phyloP scores from a whole-genome alignment of 1,284 basidiomycete genomes.

The Microbotryum scabiosae region DNA sequence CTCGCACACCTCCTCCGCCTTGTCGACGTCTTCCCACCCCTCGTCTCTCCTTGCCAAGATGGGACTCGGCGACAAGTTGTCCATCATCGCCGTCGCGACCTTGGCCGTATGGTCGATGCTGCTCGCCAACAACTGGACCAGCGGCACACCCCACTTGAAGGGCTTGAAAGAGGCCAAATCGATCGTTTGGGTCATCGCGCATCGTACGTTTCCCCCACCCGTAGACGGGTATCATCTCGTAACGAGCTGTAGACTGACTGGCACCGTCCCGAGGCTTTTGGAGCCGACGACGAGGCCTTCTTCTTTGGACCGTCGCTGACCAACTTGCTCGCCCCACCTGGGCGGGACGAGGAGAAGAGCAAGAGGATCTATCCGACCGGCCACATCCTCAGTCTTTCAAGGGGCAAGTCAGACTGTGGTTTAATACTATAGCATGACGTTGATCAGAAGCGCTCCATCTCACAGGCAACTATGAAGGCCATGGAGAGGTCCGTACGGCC shows the following conservation, averaged over 20 bases:
- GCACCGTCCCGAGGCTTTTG: neutral
- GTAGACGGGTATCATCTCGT: no score
- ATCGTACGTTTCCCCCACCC: constrained; percentile 21
- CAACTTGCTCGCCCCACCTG: constrained; percentile 46
- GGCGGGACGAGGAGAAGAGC: constrained; percentile 35
- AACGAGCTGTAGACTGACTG: no score
- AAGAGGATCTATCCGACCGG: constrained; percentile 7
- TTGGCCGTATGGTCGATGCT: no score
- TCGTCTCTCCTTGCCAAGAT: neutral
- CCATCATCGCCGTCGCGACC: neutral
- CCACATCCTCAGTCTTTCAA: constrained; percentile 45
- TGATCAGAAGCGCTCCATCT: no score
- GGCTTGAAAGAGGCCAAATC: neutral
- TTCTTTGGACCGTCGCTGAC: constrained; percentile 76
- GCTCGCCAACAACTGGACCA: no score
- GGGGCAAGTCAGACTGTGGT: constrained; percentile 34
- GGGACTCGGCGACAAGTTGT: neutral
- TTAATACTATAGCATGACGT: no score
- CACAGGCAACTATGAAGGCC: constrained; percentile 66
- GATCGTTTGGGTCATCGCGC: constrained; percentile 34
- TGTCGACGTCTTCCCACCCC: neutral
- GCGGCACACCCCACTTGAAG: no score
- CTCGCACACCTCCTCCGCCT: no score
- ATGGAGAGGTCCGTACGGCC: constrained; percentile 54
- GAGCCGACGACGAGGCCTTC: constrained; percentile 73